These are phyloP conservation scores for Terana coerulea DNA, from an alignment of 768 basidiomycete species.

Conservation along the genomic window DNA sequence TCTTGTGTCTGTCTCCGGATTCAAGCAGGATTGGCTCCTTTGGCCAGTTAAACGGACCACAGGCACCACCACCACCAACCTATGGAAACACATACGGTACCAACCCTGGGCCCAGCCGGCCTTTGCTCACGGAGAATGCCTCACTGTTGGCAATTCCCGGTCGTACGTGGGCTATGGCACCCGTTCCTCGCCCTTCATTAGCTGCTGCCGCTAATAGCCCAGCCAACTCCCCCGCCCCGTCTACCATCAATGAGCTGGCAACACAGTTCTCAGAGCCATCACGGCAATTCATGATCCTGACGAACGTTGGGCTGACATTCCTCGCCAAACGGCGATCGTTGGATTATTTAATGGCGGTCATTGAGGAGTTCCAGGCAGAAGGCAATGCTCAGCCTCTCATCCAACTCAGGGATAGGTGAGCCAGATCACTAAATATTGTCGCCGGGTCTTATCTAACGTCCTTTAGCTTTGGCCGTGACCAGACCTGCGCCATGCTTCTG, in stretches of 20 bases:
- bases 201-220: constrained; percentile 30
- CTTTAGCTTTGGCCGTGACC: constrained; percentile 82
- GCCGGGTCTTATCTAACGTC: not conserved
- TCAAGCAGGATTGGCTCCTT: constrained; percentile 66
- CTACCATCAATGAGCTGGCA: constrained; percentile 74
- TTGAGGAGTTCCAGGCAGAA: constrained; percentile 80
- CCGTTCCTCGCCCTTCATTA: constrained; percentile 37
- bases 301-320: constrained; percentile 81
- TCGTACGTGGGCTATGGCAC: constrained; percentile 79
- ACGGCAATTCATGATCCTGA: constrained; percentile 82
- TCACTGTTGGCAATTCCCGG: constrained; percentile 77
- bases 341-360: constrained; percentile 76
- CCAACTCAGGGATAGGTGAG: constrained; percentile 77
- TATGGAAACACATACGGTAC: constrained; percentile 39
- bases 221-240: constrained; percentile 40
- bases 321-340: constrained; percentile 78
- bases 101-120: constrained; percentile 38
- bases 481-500: constrained; percentile 89
- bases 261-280: constrained; percentile 74
- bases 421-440: not conserved
- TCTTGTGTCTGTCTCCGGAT: constrained; percentile 75
- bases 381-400: constrained; percentile 75
- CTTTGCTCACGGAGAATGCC: constrained; percentile 74
- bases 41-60: constrained; percentile 56
- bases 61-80: constrained; percentile 36